Percentiles rank a stretch among this genome's conserved stretches.
Conservation (phyloP, 1,284 basidiomycete species). For the Cryptococcus deneoformans region DNA sequence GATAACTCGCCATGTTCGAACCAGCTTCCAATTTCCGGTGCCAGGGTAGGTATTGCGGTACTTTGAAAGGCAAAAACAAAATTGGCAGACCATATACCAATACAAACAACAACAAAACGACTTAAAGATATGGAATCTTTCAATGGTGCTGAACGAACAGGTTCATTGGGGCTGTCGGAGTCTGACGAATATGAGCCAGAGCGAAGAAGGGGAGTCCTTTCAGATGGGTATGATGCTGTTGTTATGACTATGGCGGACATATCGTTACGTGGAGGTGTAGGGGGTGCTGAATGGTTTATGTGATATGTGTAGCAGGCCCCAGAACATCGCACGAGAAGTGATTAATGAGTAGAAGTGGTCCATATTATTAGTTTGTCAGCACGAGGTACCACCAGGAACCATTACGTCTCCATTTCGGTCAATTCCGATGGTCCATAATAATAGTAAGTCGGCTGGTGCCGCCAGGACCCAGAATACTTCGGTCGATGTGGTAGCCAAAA, state of each 20-base stretch:
- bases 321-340: too few species aligned
- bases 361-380: too few species aligned
- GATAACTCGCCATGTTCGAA: slow-evolving; percentile 47
- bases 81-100: slow-evolving; percentile 40
- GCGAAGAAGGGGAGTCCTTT: not conserved
- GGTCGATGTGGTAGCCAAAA: too few species aligned
- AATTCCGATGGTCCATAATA: too few species aligned
- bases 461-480: too few species aligned
- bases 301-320: too few species aligned
- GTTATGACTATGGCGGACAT: slow-evolving; percentile 16
- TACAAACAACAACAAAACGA: slow-evolving; percentile 23
- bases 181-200: not conserved
- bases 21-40: slow-evolving; percentile 21
- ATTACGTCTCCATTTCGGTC: too few species aligned
- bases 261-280: not conserved
- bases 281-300: too few species aligned
- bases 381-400: too few species aligned
- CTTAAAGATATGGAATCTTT: slow-evolving; percentile 23
- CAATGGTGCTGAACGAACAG: slow-evolving; percentile 15
- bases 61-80: slow-evolving; percentile 47
- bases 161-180: not conserved
- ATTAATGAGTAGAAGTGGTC: too few species aligned
- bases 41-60: slow-evolving; percentile 41
- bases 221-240: slow-evolving; percentile 6
- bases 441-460: too few species aligned